Evolutionary conservation across 2,329 filamentous ascomycete genomes (phyloP).

Genomic region (Alternaria conjuncta): DNA sequence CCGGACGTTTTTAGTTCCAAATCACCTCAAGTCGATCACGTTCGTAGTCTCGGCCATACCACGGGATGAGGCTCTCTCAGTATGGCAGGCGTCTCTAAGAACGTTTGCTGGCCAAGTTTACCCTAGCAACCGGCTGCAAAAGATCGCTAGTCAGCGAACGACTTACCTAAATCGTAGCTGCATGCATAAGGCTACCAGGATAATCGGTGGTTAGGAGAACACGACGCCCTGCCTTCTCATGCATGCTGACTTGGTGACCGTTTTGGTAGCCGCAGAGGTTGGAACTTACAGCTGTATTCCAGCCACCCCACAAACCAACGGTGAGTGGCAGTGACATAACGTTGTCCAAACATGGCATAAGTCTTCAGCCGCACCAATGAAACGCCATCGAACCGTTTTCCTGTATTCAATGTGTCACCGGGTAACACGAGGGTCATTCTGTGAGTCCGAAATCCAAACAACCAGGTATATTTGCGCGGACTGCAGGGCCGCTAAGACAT

Average conservation of each 20-base stretch:
- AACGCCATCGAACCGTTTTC: not conserved
- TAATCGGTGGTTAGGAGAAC: slow-evolving; percentile 10
- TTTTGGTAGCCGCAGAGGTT: not conserved
- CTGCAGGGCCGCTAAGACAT: not conserved
- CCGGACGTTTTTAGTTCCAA: slow-evolving; percentile 14
- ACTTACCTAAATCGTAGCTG: slow-evolving; percentile 5
- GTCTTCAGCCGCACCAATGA: not conserved
- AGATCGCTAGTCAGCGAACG: slow-evolving; percentile 13
- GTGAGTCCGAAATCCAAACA: not conserved
- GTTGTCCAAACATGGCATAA: not conserved
- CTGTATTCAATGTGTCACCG: not conserved
- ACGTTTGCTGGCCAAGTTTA: slow-evolving; percentile 18
- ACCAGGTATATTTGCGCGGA: not conserved
- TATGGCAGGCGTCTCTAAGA: slow-evolving; percentile 19
- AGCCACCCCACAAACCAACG: slow-evolving; percentile 5
- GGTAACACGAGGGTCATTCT: not conserved
- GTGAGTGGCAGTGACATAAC: not conserved
- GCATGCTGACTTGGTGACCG: slow-evolving; percentile 6
- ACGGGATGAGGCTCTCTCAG: slow-evolving; percentile 18
- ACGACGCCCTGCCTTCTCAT: slow-evolving; percentile 11
- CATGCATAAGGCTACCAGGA: slow-evolving; percentile 26
- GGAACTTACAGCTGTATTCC: slow-evolving; percentile 6
- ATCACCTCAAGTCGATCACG: slow-evolving; percentile 11
- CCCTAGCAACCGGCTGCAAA: slow-evolving; percentile 21
- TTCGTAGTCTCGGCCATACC: slow-evolving; percentile 27